Percentiles rank a stretch among this genome's conserved stretches.
phyloP scores from a whole-genome alignment of 148 eudicot genomes.

The Oxyria digyna region DNA sequence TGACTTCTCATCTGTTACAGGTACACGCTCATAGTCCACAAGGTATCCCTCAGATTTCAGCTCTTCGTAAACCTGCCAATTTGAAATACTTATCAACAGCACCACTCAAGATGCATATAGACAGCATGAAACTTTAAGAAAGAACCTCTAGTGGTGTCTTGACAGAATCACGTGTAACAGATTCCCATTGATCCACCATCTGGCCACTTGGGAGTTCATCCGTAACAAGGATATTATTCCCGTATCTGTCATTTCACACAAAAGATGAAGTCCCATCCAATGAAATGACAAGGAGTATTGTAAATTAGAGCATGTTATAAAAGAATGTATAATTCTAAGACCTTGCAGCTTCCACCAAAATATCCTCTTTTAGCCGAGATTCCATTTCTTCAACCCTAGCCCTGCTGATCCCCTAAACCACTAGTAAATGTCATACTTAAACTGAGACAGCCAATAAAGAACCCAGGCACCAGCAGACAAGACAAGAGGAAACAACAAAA shows the following conservation, averaged over 20 bases:
- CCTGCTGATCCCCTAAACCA: conserved; percentile 90
- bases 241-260: conserved; percentile 46
- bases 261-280: conserved; percentile 6
- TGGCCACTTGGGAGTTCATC: conserved; percentile 98
- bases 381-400: conserved; percentile 95
- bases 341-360: conserved; percentile 87
- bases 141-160: conserved; percentile 83
- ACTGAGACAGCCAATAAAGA: not conserved
- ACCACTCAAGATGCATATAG: conserved; percentile 8
- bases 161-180: conserved; percentile 64
- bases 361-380: conserved; percentile 82
- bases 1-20: conserved; percentile 89
- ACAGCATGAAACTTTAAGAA: not conserved
- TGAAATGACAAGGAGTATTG: not conserved
- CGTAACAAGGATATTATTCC: conserved; percentile 85
- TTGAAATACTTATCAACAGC: conserved; percentile 12
- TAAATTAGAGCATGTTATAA: not conserved
- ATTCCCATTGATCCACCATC: conserved; percentile 99
- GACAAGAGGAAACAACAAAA: not conserved
- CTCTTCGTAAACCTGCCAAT: conserved; percentile 69
- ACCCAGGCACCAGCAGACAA: not conserved
- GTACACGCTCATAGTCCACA: conserved; percentile 88
- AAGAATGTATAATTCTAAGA: conserved; percentile 15
- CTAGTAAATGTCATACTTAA: conserved; percentile 13
- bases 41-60: conserved; percentile 50